Evolutionary conservation across 345 rosid species (phyloP).

Genomic region (Noccaea caerulescens): DNA sequence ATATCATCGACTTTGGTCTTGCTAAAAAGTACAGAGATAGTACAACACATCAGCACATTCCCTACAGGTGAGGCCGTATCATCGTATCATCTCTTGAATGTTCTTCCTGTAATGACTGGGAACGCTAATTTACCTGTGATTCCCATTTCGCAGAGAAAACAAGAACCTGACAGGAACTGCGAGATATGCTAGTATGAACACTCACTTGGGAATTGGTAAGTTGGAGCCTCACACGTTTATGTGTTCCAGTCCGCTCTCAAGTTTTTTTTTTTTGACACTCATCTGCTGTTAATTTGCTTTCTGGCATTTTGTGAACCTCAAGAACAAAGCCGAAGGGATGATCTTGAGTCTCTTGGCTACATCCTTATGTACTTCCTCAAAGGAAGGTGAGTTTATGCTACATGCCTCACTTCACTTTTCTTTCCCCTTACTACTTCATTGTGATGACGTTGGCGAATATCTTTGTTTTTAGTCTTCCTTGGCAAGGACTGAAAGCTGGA

Average conservation of each 20-base stretch:
- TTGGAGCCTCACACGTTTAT: background rate
- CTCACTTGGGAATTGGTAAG: slow-evolving; percentile 67
- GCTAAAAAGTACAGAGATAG: slow-evolving; percentile 63
- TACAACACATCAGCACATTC: slow-evolving; percentile 60
- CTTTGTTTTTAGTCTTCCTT: slow-evolving; percentile 44
- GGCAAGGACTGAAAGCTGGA: slow-evolving; percentile 54
- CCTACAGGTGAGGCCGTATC: slow-evolving; percentile 49
- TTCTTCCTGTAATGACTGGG: slow-evolving; percentile 6
- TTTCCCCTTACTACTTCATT: slow-evolving; percentile 22
- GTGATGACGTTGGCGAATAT: slow-evolving; percentile 22
- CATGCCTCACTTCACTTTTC: background rate
- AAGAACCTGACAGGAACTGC: slow-evolving; percentile 75
- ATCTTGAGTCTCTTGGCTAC: slow-evolving; percentile 92
- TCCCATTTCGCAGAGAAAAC: slow-evolving; percentile 52
- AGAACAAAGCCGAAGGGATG: slow-evolving; percentile 94
- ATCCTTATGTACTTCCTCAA: slow-evolving; percentile 85
- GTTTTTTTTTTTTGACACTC: background rate
- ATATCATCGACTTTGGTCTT: slow-evolving; percentile 64
- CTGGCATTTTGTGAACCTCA: slow-evolving; percentile 17
- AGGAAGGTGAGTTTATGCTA: slow-evolving; percentile 54
- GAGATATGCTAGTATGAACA: slow-evolving; percentile 66
- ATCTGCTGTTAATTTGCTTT: slow-evolving; percentile 23
- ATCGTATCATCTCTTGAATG: slow-evolving; percentile 9
- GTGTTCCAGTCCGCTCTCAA: background rate
- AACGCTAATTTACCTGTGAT: slow-evolving; percentile 7